These are phyloP conservation scores for Rhizopogon roseolus DNA, from an alignment of 768 basidiomycete species.

Conservation along the genomic window DNA sequence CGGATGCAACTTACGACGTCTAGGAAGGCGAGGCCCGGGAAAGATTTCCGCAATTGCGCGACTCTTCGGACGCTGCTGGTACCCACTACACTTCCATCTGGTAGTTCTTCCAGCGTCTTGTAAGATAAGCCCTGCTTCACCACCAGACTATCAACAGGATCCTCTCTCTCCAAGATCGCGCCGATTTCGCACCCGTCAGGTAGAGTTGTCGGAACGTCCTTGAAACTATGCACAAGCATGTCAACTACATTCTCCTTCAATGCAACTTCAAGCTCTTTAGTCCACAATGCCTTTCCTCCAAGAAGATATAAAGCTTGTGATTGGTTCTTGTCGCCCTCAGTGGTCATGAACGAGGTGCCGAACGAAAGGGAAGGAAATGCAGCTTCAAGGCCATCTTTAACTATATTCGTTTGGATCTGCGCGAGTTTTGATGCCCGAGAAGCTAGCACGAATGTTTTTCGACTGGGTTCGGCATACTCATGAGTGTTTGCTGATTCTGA, in stretches of 20 bases:
- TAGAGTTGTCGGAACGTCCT: constrained; percentile 89
- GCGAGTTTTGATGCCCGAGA: constrained; percentile 89
- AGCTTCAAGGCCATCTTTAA: constrained; percentile 56
- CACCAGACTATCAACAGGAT: constrained; percentile 85
- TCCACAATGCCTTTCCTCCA: constrained; percentile 93
- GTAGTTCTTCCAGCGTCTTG: constrained; percentile 76
- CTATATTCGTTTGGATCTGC: constrained; percentile 82
- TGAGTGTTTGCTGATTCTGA: too few species aligned
- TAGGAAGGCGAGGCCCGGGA: constrained; percentile 71
- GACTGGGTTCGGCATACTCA: too few species aligned
- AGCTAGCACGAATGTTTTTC: constrained; percentile 65
- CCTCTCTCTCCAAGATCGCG: constrained; percentile 81
- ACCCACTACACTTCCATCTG: constrained; percentile 87
- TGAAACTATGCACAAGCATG: constrained; percentile 88
- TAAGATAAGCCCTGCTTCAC: constrained; percentile 72
- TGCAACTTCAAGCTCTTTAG: constrained; percentile 90
- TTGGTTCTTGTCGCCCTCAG: constrained; percentile 85
- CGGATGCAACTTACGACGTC: constrained; percentile 68
- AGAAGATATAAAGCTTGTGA: constrained; percentile 80
- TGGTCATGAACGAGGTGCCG: constrained; percentile 60
- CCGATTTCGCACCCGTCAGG: constrained; percentile 82
- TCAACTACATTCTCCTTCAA: constrained; percentile 72
- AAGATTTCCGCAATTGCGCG: constrained; percentile 81
- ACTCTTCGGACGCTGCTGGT: constrained; percentile 92
- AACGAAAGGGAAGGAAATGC: constrained; percentile 49